These are phyloP conservation scores for Trypanosoma platydactyli DNA, from an alignment of 208 protist genomes.

Conservation along the genomic window DNA sequence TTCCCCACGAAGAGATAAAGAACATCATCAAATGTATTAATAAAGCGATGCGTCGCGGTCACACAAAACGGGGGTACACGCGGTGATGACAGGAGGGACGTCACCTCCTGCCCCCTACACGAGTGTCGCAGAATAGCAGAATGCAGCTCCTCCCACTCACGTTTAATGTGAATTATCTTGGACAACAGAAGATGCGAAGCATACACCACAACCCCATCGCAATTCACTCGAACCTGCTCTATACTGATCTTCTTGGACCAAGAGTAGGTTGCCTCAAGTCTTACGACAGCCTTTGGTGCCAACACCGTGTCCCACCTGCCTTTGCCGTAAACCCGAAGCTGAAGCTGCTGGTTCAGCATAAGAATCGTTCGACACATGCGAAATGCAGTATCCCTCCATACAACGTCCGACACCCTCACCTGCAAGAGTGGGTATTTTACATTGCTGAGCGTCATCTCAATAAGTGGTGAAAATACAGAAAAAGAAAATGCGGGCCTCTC, in stretches of 20 bases:
- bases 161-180: slow-evolving; percentile 57
- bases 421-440: slow-evolving; percentile 66
- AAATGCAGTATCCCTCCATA: slow-evolving; percentile 28
- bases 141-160: slow-evolving; percentile 21
- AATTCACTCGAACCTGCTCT: slow-evolving; percentile 34
- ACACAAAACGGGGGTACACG: not conserved
- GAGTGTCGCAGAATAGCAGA: not conserved
- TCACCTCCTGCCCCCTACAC: not conserved
- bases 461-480: slow-evolving; percentile 35
- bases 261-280: slow-evolving; percentile 40
- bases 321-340: slow-evolving; percentile 57
- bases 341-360: slow-evolving; percentile 36
- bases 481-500: slow-evolving; percentile 30
- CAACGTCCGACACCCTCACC: slow-evolving; percentile 35
- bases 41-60: slow-evolving; percentile 63
- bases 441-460: slow-evolving; percentile 65
- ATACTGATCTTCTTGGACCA: slow-evolving; percentile 58
- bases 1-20: slow-evolving; percentile 50
- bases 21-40: slow-evolving; percentile 60
- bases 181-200: slow-evolving; percentile 57
- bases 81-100: not conserved
- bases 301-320: slow-evolving; percentile 73
- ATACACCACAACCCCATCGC: slow-evolving; percentile 58
- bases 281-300: slow-evolving; percentile 36
- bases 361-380: slow-evolving; percentile 30